These are phyloP conservation scores for Nannochloris sp. DNA, from an alignment of 139 green algal genomes.

Conservation along the genomic window DNA sequence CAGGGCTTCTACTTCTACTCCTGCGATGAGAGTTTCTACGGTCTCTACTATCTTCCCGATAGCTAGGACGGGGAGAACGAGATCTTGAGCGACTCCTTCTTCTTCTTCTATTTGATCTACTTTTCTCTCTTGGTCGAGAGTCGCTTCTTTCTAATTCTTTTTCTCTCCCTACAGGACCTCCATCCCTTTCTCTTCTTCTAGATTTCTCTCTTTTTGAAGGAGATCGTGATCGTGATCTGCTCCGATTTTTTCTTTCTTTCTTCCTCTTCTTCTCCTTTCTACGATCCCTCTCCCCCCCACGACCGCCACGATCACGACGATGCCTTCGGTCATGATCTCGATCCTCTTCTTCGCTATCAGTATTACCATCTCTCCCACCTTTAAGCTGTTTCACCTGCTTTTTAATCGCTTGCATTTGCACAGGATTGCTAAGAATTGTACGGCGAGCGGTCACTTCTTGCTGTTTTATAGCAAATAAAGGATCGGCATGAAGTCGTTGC, in stretches of 20 bases:
- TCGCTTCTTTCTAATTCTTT: not conserved
- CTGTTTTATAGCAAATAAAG: conserved; percentile 77
- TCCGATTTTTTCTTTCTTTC: no score
- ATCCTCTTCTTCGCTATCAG: conserved; percentile 34
- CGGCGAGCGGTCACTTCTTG: conserved; percentile 56
- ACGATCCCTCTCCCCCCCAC: not conserved
- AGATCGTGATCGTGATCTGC: not conserved
- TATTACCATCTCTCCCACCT: conserved; percentile 39
- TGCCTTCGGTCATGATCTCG: not conserved
- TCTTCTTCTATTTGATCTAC: not conserved
- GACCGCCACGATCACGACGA: conserved; percentile 1
- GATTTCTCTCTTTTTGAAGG: not conserved
- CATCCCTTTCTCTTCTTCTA: not conserved
- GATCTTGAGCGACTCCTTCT: no score
- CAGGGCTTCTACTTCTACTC: not conserved
- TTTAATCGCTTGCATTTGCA: conserved; percentile 40
- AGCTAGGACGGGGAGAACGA: no score
- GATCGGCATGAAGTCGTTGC: conserved; percentile 83
- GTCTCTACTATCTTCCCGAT: no score
- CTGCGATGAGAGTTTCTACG: conserved; percentile 1
- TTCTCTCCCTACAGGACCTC: not conserved
- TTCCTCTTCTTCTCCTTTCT: not conserved
- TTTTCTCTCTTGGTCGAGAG: not conserved
- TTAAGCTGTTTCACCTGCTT: conserved; percentile 36
- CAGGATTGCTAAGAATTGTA: conserved; percentile 55